Evolutionary conservation across 768 basidiomycete species (phyloP).

Genomic region (Austroboletus eburneus): DNA sequence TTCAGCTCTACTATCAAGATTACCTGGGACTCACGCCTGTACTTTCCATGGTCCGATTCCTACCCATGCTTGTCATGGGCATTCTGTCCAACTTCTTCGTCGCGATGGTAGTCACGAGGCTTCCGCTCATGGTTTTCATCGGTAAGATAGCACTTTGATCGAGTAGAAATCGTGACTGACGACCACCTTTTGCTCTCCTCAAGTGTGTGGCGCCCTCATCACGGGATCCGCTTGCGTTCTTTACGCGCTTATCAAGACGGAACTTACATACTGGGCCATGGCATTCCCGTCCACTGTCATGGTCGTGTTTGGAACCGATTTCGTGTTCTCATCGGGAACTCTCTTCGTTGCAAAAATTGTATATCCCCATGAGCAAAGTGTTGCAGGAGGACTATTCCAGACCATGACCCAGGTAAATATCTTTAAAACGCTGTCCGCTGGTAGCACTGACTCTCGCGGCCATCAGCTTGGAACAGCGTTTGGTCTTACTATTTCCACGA

Average conservation of each 20-base stretch:
- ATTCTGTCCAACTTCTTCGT: constrained; percentile 61
- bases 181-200: constrained; percentile 8
- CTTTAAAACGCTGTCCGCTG: not conserved
- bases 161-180: not conserved
- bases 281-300: constrained; percentile 66
- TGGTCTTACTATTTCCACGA: constrained; percentile 68
- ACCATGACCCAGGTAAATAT: constrained; percentile 64
- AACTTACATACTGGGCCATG: constrained; percentile 65
- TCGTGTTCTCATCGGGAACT: constrained; percentile 69
- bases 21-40: constrained; percentile 54
- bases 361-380: constrained; percentile 65
- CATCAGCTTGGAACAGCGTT: constrained; percentile 61
- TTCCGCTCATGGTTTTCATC: constrained; percentile 54
- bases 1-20: constrained; percentile 68
- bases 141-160: constrained; percentile 33
- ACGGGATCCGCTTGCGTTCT: constrained; percentile 58
- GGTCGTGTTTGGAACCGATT: constrained; percentile 72
- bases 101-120: constrained; percentile 50
- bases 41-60: constrained; percentile 56
- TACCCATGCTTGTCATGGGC: constrained; percentile 72
- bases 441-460: not conserved
- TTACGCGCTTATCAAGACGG: constrained; percentile 62
- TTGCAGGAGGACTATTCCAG: constrained; percentile 73
- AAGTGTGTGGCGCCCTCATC: constrained; percentile 51
- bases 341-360: constrained; percentile 70